Evolutionary conservation across 2,329 filamentous ascomycete genomes (phyloP), one percentile per base, ranked within the genome.

Genomic region (Fusarium sp.): DNA sequence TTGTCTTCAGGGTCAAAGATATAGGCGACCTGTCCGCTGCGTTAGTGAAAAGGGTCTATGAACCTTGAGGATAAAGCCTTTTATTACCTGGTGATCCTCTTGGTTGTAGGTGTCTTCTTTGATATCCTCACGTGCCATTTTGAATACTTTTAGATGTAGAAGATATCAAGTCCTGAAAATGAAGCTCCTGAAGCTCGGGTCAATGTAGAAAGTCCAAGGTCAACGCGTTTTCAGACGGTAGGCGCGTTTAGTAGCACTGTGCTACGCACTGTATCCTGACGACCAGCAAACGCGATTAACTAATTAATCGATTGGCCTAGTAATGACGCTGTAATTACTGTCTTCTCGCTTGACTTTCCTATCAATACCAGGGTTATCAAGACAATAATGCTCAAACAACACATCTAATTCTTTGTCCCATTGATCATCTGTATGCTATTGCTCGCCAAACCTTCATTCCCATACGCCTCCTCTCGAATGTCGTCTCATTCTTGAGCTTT

Each of bases 1-100:
- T 80, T 77, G 59, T 82, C 79, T 44, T 83, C 78, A 60, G 88
- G 85, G 62, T 85, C 83, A 77, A 90, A 91, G 68, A 91, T 80
- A 76, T 89, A 91, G 58, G 88, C 87, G 46, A 85, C 85, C 89
- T 91, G 74, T 36, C 31, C 22, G 33, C 46, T 18, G 38, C 45
- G 53, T 78, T 53, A 75, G 63, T 58, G 59, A 22, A 33, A 58
- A 43, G 22, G 43, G 26, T 28, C 10, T 5, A 18, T 28, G 28
- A 46, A 26, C 20, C 9, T 43, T 17, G 22, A n/a, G 31, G 20
- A 7, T 17, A 20, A 24, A 20, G 24, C 39, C 34, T 51, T 28
- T 8, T 36, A 56, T 64, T 73, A 84, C 84, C 75, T 83, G 81
- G 48, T 85, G 81, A 46, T 86, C 83, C 52, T 84, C 79, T 45